Evolutionary conservation across 1,284 basidiomycete species (phyloP), one percentile per base, ranked within the genome.

Genomic region (Leucocoprinus gongylophorus): DNA sequence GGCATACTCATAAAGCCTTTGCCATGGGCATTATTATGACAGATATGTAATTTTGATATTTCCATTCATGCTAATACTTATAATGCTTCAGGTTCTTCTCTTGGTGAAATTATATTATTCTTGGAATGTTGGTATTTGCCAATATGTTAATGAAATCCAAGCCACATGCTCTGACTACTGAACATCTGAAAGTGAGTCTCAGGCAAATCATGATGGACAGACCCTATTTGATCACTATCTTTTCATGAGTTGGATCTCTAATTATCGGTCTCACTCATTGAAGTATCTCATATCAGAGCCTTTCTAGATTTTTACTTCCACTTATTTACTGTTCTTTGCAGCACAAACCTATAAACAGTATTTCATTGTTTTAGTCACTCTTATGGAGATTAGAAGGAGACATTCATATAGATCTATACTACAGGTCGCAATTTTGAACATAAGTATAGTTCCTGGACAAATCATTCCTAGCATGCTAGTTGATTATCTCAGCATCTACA

Each of bases 11-110:
- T 29, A 67, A 74, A 21, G 64, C 75, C 0, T 64, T 76, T n/a
- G 75, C 73, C 0, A 75, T 71, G 30, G 72, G 72, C 10, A 66
- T 79, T 46, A 73, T 72, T 15, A 71, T 70, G 17, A 67, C 73
- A 1, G 67, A 64, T 9, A 57, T 64, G 13, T 62, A 64, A 6
- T 26, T 6, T 26, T 26, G 3, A 26, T 26, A 3, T 6, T 26
- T 26, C 23, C 6, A 26, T 26, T 26, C 23, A 26, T 26, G 3
- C 23, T 6, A 3, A 3, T 26, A 6, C 23, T 26, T 6, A 26
- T 6, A 26, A 26, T 26, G 3, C 23, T 70, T 3, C 10, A 35
- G 33, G 33, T 13, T 13, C 33, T 13, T 35, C 33, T 8, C 3
- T 35, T 35, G 33, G 33, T n/a, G 33, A 8, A 2, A 8, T 35